Evolutionary conservation across 352 stramenopile species (phyloP), one percentile per base, ranked within the genome.

Genomic region (Elongisporangium anandrum): DNA sequence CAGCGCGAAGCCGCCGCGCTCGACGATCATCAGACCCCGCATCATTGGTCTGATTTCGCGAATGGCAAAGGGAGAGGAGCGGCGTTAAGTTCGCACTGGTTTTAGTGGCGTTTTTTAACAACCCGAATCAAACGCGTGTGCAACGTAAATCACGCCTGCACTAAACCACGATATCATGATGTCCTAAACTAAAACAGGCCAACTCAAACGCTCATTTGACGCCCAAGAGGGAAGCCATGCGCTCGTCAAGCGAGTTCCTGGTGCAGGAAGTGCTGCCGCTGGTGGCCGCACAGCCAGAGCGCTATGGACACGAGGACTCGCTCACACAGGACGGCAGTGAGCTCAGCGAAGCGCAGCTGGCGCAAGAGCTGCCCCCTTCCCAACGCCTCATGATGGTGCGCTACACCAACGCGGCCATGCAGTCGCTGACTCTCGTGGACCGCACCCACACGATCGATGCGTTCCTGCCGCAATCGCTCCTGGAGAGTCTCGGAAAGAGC

Each of bases 251-350:
- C 49, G 73, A 77, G 13, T 91, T 88, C 63, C 47, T 88, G 48
- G 65, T 85, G 49, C 73, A 64, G 17, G 81, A 89, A 67, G 52
- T 86, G 61, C 75, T 84, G 53, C 59, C 65, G 56, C 72, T 83
- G 57, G 69, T 91, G 53, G 69, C 73, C 0, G 56, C 60, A 1
- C 49, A 57, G 7, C 29, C 22, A 22, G 17, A 26, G 20, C n/a
- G n/a, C 2, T 0, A 13, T 51, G 39, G 13, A 8, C 29, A 41
- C 29, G 17, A 57, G 17, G 69, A 82, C 55, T 77, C 64, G 60
- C 76, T 76, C 19, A 73, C 63, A 16, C 61, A 72, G 53, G 68
- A 71, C 41, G 39, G 66, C 38, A 86, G 75, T 50, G 77, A 91
- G 56, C 73, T 87, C 15, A 89, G 69, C 54, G 79, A 88, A 66